These are phyloP conservation scores for Schwanniomyces pseudopolymorphus DNA, from an alignment of 805 yeast genomes.

Conservation along the genomic window DNA sequence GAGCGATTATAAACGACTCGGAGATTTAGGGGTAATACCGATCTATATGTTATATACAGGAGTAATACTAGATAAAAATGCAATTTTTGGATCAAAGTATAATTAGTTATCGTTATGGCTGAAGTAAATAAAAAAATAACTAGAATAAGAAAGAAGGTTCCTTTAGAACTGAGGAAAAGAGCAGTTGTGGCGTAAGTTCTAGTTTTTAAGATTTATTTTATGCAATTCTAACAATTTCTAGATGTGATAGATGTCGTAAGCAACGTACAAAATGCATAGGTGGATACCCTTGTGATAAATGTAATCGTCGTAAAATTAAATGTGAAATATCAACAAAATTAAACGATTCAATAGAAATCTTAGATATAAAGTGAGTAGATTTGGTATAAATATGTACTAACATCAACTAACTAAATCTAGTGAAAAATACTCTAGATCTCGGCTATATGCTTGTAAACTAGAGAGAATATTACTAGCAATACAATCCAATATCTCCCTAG, in stretches of 20 bases:
- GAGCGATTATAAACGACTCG: not conserved
- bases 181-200: slow-evolving; percentile 8
- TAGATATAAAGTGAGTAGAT: slow-evolving; percentile 3
- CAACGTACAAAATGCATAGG: slow-evolving; percentile 9
- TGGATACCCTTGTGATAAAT: slow-evolving; percentile 8
- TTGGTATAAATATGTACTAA: too few species aligned
- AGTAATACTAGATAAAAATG: not conserved
- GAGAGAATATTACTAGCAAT: slow-evolving; percentile 12
- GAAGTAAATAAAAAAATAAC: not conserved
- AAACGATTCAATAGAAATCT: slow-evolving; percentile 5
- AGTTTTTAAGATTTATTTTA: too few species aligned
- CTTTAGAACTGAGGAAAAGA: slow-evolving; percentile 8
- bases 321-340: slow-evolving; percentile 3
- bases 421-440: not conserved
- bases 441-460: slow-evolving; percentile 10
- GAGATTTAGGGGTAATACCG: not conserved
- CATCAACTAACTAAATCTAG: not conserved
- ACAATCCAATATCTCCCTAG: slow-evolving; percentile 8
- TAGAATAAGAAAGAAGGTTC: slow-evolving; percentile 9
- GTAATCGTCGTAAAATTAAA: not conserved
- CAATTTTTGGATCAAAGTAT: not conserved
- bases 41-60: not conserved
- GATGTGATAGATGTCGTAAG: slow-evolving; percentile 12
- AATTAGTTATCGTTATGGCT: not conserved
- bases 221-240: slow-evolving; percentile 4